Percentiles rank a stretch among this genome's conserved stretches.
Conservation (phyloP, 768 basidiomycete genomes). For the Ramaria rubella region DNA sequence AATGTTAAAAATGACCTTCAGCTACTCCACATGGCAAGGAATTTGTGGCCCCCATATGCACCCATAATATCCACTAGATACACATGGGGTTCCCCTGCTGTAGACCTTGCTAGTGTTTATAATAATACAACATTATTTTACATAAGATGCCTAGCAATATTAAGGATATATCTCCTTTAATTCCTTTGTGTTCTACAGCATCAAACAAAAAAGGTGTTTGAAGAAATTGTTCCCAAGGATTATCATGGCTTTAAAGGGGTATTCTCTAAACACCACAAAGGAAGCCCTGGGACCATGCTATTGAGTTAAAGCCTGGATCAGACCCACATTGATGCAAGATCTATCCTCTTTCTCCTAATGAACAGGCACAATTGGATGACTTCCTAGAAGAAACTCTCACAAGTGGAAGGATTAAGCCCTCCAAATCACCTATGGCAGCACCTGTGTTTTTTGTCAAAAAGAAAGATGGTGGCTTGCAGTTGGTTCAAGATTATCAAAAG, state of each 20-base stretch:
- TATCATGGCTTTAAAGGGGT: slow-evolving; percentile 16
- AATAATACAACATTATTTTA: too few relatives aligned
- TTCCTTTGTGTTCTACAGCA: too few relatives aligned
- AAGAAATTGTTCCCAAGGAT: slow-evolving; percentile 11
- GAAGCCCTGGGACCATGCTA: slow-evolving; percentile 15
- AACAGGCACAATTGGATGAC: slow-evolving; percentile 16
- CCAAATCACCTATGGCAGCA: slow-evolving; percentile 8
- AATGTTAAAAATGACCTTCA: too few relatives aligned
- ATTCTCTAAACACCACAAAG: slow-evolving; percentile 20
- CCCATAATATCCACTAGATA: too few relatives aligned
- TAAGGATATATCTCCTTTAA: too few relatives aligned
- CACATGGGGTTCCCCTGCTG: too few relatives aligned
- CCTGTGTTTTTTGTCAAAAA: too few relatives aligned
- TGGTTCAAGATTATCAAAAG: not conserved
- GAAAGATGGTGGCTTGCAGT: not conserved
- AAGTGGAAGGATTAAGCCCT: slow-evolving; percentile 15
- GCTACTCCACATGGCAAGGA: too few relatives aligned
- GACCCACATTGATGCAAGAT: slow-evolving; percentile 9
- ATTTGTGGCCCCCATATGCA: too few relatives aligned
- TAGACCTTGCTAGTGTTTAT: too few relatives aligned
- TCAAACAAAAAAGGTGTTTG: not conserved
- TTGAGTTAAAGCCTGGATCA: slow-evolving; percentile 12
- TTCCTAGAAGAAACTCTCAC: slow-evolving; percentile 22
- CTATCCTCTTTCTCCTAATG: slow-evolving; percentile 17
- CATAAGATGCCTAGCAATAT: too few relatives aligned